Conservation (phyloP, 2,329 filamentous ascomycete species). For the Arthroderma sp. region DNA sequence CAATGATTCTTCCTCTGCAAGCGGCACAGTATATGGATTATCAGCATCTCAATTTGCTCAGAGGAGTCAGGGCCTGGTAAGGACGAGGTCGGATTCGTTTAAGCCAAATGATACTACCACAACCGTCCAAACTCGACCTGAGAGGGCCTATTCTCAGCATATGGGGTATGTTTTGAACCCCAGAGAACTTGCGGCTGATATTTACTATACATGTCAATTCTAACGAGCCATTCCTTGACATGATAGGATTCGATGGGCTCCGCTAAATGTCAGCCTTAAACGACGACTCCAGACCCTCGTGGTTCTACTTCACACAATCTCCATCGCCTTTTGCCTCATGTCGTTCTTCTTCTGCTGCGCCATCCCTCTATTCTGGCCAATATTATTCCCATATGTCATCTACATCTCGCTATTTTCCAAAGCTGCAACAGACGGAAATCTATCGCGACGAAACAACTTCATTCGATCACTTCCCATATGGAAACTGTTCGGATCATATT, state of each 20-base stretch:
- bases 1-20: not conserved
- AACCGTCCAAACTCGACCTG: not conserved
- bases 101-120: not conserved
- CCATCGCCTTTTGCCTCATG: slow-evolving; percentile 58
- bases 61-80: not conserved
- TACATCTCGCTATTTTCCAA: slow-evolving; percentile 66
- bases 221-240: not conserved
- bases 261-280: slow-evolving; percentile 58
- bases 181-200: not conserved
- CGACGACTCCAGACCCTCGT: slow-evolving; percentile 67
- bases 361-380: slow-evolving; percentile 83
- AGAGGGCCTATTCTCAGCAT: not conserved
- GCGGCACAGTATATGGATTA: not conserved
- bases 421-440: slow-evolving; percentile 60
- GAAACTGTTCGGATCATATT: slow-evolving; percentile 86
- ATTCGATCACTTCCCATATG: slow-evolving; percentile 64
- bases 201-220: not conserved
- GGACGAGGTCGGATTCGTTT: slow-evolving; percentile 1
- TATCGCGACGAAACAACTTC: slow-evolving; percentile 62
- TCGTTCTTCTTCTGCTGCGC: slow-evolving; percentile 84
- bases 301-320: slow-evolving; percentile 60
- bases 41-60: not conserved
- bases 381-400: slow-evolving; percentile 63
- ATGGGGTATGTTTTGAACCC: not conserved
- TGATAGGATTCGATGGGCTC: slow-evolving; percentile 62